phyloP scores from a whole-genome alignment of 169 alveolate species.

The Cryptosporidium andersoni region DNA sequence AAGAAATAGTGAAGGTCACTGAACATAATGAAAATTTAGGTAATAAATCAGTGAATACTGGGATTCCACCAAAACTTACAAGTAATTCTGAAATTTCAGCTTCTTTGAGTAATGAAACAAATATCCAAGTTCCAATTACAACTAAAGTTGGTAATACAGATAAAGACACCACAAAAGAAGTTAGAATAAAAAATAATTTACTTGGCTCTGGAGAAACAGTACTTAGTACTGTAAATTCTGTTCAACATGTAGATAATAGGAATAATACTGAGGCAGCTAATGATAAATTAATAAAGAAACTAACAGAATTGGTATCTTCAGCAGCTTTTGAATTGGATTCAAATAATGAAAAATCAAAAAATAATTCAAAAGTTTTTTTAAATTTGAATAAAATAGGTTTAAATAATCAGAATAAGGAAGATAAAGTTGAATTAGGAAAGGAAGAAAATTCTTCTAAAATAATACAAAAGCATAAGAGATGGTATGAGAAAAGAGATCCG shows the following conservation, averaged over 20 bases:
- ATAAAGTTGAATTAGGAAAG: constrained; percentile 30
- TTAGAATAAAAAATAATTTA: background rate
- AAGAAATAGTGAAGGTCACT: background rate
- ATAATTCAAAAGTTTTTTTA: background rate
- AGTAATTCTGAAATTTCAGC: too few relatives aligned
- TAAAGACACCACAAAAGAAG: background rate
- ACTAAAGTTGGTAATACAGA: background rate
- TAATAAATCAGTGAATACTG: background rate
- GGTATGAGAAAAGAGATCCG: constrained; percentile 68
- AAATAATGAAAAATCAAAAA: background rate
- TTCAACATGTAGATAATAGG: background rate
- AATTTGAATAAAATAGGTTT: background rate
- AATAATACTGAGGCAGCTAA: constrained; percentile 22
- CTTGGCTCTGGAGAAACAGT: background rate
- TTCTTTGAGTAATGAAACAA: too few relatives aligned
- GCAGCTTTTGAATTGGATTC: background rate
- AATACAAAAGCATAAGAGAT: constrained; percentile 35
- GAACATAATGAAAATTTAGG: background rate
- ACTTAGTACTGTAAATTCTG: background rate
- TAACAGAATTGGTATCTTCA: constrained; percentile 11
- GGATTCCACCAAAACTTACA: background rate
- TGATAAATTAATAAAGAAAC: constrained; percentile 5
- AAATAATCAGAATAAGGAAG: constrained; percentile 28
- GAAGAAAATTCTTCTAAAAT: constrained; percentile 7
- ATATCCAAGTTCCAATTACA: too few relatives aligned